Base-by-base conservation (phyloP, 129 eudicot genomes). In the Flaveria bidentis region DNA sequence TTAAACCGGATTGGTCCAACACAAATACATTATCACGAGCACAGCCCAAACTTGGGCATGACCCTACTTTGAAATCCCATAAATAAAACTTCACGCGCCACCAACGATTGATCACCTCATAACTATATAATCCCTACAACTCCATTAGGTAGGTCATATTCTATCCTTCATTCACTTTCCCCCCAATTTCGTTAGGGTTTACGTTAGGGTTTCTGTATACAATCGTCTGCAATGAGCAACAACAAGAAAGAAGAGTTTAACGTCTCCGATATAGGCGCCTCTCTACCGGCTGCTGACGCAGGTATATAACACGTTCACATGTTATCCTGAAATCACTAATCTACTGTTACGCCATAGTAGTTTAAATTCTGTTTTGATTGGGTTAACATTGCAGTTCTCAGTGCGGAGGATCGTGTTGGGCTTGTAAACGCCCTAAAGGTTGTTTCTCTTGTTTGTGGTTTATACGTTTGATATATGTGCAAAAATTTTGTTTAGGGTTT, bases 351-450 rank as follows among this genome's bases (percentile, higher is more conserved):
- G 1, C 30, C 2, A 16, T 10, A 45, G 10, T 33, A 30, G 1
- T 14, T 52, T 57, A 2, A 65, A 20, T 33, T 28, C 4, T n/a
- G 14, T 18, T n/a, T 84, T 84, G 6, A 46, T 79, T 3, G 41
- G 10, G 14, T 62, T 8, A 62, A 62, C 17, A 0, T 51, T 75
- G 71, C 46, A 90, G 97, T 89, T 82, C 84, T 88, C 39, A 91
- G 93, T 42, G 85, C 88, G 2, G 97, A 88, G 87, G 95, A 88
- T 83, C 91, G 97, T 78, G 95, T 89, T 61, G 95, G 86, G 0
- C 89, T 91, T 75, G 95, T 91, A 9, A 87, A 91, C 82, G 92
- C 90, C 55, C 81, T 91, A 16, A 91, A 91, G 95, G 97, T 91
- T 50, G 3, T 6, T 30, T 63, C 11, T 20, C 2, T n/a, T 67